Percentiles rank a stretch among this genome's conserved stretches.
phyloP scores from a whole-genome alignment of 176 grass and related monocot species.

The Tillandsia leiboldiana region DNA sequence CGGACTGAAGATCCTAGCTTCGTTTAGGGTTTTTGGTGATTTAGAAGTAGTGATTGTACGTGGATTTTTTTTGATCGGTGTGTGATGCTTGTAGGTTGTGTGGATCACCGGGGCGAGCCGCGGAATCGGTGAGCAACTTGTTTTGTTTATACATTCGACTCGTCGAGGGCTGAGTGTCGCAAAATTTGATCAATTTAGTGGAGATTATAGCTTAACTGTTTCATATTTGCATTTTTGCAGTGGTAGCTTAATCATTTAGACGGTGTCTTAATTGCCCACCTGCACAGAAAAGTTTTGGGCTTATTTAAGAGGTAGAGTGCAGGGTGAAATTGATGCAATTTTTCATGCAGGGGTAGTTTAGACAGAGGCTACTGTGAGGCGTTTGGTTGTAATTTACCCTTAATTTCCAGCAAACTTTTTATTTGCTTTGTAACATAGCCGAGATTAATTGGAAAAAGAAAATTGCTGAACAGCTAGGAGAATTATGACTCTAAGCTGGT shows the following conservation, averaged over 20 bases:
- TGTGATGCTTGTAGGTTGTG: constrained; percentile 46
- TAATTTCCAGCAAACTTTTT: background rate
- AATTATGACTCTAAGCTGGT: background rate
- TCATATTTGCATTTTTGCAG: too few relatives aligned
- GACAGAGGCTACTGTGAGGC: background rate
- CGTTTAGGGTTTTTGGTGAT: background rate
- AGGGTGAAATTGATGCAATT: background rate
- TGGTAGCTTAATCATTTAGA: too few relatives aligned
- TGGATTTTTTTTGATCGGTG: background rate
- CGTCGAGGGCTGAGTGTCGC: background rate
- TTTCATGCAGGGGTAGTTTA: background rate
- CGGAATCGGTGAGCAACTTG: constrained; percentile 60
- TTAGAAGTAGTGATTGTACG: background rate
- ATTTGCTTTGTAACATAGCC: background rate
- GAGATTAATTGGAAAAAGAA: background rate
- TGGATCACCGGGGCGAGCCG: constrained; percentile 96
- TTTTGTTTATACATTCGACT: constrained; percentile 13
- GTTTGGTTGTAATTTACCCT: background rate
- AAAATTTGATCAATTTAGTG: background rate
- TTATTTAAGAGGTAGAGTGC: background rate
- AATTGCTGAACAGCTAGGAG: background rate
- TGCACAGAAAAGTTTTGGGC: too few relatives aligned
- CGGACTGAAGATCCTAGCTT: background rate
- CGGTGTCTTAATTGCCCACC: too few relatives aligned
- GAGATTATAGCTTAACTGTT: background rate